A percentile compares a stretch with the other conserved stretches of the same genome.
Conservation (phyloP, 257 asterid genomes). For the Capsicum chinense region DNA sequence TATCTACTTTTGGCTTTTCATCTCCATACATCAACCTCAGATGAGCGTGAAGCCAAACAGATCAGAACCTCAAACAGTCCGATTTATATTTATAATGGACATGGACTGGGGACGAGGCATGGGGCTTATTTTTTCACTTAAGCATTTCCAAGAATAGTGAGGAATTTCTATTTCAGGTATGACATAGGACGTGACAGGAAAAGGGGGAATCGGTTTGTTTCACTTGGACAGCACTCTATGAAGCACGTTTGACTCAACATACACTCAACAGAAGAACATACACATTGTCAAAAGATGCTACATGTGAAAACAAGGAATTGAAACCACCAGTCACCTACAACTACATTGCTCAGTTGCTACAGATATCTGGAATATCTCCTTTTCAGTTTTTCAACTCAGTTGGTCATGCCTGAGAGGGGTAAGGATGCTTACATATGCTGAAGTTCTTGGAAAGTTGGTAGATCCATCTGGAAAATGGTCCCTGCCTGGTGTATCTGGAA, state of each 20-base stretch:
- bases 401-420: background rate
- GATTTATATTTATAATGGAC: background rate
- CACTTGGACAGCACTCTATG: background rate
- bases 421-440: too few species aligned
- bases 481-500: background rate
- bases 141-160: too few species aligned
- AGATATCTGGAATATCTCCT: background rate
- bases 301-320: background rate
- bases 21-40: background rate
- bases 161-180: too few species aligned
- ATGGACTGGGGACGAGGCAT: too few species aligned
- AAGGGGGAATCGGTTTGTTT: too few species aligned
- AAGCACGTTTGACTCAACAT: background rate
- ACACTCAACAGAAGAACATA: background rate
- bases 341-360: background rate
- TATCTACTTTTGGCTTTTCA: background rate
- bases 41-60: too few species aligned
- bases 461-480: background rate
- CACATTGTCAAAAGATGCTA: background rate
- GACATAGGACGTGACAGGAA: too few species aligned
- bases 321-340: background rate
- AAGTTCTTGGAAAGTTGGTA: too few species aligned
- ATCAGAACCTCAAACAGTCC: background rate
- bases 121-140: too few species aligned
- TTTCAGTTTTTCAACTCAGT: background rate